phyloP scores from a whole-genome alignment of 441 rosid genomes.

The Eutrema salsugineum region DNA sequence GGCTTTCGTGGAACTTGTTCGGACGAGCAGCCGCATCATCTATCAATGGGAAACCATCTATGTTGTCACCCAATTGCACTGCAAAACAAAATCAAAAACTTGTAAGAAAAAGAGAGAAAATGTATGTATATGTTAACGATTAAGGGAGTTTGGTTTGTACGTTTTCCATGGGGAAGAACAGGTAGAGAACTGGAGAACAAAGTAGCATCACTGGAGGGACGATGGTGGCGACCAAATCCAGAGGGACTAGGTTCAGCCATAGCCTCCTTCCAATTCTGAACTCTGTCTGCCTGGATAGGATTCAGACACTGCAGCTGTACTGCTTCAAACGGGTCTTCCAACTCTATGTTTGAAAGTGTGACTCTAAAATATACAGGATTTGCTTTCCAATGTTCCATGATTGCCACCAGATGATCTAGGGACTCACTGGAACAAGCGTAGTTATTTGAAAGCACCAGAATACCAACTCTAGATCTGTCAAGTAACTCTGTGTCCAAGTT shows the following conservation, averaged over 20 bases:
- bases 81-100: conserved; percentile 22
- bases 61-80: conserved; percentile 47
- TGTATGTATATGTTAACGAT: not conserved
- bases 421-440: not conserved
- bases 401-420: conserved; percentile 1
- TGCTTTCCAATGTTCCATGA: not conserved
- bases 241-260: conserved; percentile 17
- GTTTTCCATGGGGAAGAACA: conserved; percentile 83
- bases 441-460: not conserved
- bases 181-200: conserved; percentile 89
- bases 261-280: conserved; percentile 12
- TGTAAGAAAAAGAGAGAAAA: conserved; percentile 11
- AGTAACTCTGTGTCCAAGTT: not conserved
- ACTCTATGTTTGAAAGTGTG: not conserved
- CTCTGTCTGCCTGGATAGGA: not conserved
- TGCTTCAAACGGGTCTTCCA: not conserved
- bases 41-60: conserved; percentile 36
- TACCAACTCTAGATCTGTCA: not conserved
- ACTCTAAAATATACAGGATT: conserved; percentile 5
- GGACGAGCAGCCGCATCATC: conserved; percentile 43
- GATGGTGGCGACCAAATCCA: conserved; percentile 41
- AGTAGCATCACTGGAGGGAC: conserved; percentile 59
- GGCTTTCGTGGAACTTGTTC: conserved; percentile 35
- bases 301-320: not conserved
- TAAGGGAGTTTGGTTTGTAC: conserved; percentile 34